Conservation (phyloP, 2,329 filamentous ascomycete species). For the Fusarium ramigenum region DNA sequence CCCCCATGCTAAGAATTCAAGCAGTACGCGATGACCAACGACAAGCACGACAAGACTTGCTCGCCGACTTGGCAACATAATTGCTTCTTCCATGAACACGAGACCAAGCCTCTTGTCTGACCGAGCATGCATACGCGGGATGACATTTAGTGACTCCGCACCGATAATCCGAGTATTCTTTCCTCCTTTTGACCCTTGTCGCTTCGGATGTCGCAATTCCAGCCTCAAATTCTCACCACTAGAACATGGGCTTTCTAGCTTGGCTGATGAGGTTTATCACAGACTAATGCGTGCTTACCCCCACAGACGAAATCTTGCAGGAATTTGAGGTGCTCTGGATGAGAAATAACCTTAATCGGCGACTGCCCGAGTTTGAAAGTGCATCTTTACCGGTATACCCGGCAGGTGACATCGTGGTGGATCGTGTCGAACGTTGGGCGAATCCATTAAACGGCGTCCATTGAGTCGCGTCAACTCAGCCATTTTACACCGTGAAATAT, state of each 20-base stretch:
- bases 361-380: background rate
- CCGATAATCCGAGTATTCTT: conserved; percentile 6
- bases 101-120: background rate
- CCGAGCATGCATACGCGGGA: background rate
- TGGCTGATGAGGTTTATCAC: background rate
- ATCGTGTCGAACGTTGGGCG: background rate
- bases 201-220: conserved; percentile 33
- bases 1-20: background rate
- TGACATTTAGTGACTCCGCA: background rate
- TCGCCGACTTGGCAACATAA: background rate
- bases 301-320: conserved; percentile 1
- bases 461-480: background rate
- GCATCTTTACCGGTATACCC: too few relatives aligned
- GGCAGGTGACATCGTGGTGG: background rate
- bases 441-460: background rate
- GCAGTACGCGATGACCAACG: background rate
- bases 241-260: background rate
- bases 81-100: background rate
- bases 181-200: background rate
- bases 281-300: conserved; percentile 6
- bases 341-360: background rate
- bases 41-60: background rate
- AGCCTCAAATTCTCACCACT: conserved; percentile 20
- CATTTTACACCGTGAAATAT: too few relatives aligned
- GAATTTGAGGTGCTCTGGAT: background rate